Conservation (phyloP, 441 rosid genomes). For the Capsella rubella region DNA sequence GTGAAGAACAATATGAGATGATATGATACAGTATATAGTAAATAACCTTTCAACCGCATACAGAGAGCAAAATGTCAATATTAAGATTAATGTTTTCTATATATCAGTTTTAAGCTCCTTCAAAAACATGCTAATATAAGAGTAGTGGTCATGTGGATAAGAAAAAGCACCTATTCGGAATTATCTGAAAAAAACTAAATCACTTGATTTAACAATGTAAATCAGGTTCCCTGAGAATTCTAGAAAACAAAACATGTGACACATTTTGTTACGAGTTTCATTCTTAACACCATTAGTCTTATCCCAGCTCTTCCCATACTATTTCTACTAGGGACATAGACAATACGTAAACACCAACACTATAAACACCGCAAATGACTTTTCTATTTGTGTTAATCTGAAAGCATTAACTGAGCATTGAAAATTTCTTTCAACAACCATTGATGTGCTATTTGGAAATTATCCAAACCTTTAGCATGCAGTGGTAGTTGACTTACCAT, state of each 20-base stretch:
- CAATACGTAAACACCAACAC: background rate
- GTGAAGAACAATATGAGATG: background rate
- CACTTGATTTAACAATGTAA: slow-evolving; percentile 9
- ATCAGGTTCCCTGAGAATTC: background rate
- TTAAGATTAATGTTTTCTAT: background rate
- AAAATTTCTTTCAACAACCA: background rate
- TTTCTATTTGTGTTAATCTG: background rate
- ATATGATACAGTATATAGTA: background rate
- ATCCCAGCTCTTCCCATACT: slow-evolving; percentile 9
- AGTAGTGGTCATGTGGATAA: background rate
- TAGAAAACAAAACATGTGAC: slow-evolving; percentile 11
- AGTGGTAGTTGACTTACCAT: slow-evolving; percentile 58
- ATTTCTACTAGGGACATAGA: background rate
- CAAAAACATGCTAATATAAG: background rate
- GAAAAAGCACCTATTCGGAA: background rate
- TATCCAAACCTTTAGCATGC: slow-evolving; percentile 25
- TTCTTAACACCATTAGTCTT: slow-evolving; percentile 12
- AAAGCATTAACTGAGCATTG: background rate
- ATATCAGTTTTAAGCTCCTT: slow-evolving; percentile 20
- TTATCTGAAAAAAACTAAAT: background rate
- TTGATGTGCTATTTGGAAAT: slow-evolving; percentile 9
- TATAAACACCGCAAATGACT: background rate
- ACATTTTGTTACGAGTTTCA: slow-evolving; percentile 10
- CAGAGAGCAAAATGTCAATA: background rate
- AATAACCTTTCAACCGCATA: background rate